phyloP scores from a whole-genome alignment of 225 moss, liverwort and hornwort genomes.

The Marchantia polymorpha region DNA sequence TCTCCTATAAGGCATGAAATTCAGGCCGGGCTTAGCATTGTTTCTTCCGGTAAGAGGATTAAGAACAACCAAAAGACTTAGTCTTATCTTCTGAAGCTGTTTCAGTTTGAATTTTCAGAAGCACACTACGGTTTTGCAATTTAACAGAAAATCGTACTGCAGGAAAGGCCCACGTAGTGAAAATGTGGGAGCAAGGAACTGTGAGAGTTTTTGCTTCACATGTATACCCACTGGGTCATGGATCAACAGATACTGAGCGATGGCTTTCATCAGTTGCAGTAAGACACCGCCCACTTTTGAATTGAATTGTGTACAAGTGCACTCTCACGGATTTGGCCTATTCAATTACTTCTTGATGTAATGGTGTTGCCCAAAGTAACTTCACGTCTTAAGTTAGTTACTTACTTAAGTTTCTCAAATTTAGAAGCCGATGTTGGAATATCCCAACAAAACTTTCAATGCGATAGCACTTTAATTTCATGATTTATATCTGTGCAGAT shows the following conservation, averaged over 20 bases:
- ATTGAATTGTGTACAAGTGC: background rate
- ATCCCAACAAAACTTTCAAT: no score
- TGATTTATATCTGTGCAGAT: constrained; percentile 9
- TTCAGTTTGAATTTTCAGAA: background rate
- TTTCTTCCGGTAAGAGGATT: constrained; percentile 26
- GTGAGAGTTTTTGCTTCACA: constrained; percentile 34
- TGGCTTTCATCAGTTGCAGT: constrained; percentile 36
- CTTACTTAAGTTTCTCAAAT: background rate
- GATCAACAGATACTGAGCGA: constrained; percentile 35
- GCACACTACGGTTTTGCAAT: background rate
- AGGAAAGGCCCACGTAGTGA: constrained; percentile 22
- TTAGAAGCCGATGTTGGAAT: no score
- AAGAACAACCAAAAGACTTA: no score
- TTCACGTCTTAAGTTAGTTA: background rate
- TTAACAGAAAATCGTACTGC: background rate
- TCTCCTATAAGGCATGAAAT: constrained; percentile 24
- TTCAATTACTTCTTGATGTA: background rate
- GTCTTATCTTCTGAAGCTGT: background rate
- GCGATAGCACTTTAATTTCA: background rate
- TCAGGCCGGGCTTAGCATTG: constrained; percentile 27
- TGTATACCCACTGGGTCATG: constrained; percentile 37
- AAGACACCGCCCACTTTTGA: background rate
- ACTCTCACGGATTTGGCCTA: background rate
- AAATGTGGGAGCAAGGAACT: constrained; percentile 25
- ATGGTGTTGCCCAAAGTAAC: background rate